A percentile compares a stretch with the other conserved stretches of the same genome.
These are phyloP conservation scores for Testicularia cyperi DNA, from an alignment of 1,284 basidiomycete genomes.

Conservation along the genomic window DNA sequence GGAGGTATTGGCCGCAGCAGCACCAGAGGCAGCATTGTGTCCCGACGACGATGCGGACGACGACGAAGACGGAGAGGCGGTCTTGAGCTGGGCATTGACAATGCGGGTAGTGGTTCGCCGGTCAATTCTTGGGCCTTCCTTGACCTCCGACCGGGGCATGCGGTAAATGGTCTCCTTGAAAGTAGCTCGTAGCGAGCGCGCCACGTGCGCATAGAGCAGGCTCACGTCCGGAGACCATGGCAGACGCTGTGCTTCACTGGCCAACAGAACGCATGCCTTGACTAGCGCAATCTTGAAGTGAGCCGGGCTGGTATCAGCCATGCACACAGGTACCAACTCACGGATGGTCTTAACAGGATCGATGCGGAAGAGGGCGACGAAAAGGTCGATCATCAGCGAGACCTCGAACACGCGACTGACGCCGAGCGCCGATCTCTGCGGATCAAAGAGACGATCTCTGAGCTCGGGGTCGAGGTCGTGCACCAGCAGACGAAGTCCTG, in stretches of 20 bases:
- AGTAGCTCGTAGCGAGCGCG: conserved; percentile 27
- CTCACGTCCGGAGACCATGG: conserved; percentile 44
- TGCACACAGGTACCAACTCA: conserved; percentile 45
- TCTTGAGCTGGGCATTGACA: neutral
- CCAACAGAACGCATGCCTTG: conserved; percentile 42
- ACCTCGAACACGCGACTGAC: conserved; percentile 46
- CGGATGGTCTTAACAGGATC: conserved; percentile 45
- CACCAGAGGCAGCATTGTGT: no score
- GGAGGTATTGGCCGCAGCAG: conserved; percentile 14
- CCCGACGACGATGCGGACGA: conserved; percentile 8
- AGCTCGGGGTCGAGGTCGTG: conserved; percentile 54
- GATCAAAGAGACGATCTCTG: conserved; percentile 51
- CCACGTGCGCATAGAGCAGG: conserved; percentile 45
- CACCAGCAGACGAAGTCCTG: conserved; percentile 70
- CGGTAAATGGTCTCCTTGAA: conserved; percentile 38
- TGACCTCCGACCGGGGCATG: conserved; percentile 10
- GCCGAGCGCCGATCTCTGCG: conserved; percentile 34
- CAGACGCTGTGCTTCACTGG: conserved; percentile 34
- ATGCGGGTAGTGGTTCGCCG: conserved; percentile 8
- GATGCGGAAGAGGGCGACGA: conserved; percentile 54
- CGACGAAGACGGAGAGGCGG: neutral
- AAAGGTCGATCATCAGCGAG: conserved; percentile 51
- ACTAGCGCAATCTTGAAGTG: conserved; percentile 49
- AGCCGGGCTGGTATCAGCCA: conserved; percentile 36
- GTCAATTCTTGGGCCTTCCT: conserved; percentile 2